Conservation (phyloP, 257 asterid genomes). For the Lantana camara region DNA sequence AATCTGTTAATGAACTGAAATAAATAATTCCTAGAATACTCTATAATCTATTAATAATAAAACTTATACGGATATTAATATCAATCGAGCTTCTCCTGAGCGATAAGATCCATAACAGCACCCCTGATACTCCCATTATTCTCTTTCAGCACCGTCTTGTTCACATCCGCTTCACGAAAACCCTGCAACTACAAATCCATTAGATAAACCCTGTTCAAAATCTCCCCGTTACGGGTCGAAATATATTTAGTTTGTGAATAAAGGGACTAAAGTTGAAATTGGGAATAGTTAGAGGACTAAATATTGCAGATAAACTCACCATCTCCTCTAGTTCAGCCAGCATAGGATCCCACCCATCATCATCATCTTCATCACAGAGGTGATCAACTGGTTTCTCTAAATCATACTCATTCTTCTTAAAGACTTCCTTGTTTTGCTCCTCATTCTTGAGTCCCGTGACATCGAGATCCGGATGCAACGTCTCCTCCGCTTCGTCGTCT, state of each 20-base stretch:
- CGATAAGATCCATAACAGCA: constrained; percentile 78
- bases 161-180: constrained; percentile 53
- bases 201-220: no score
- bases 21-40: background rate
- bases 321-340: constrained; percentile 80
- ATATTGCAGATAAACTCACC: no score
- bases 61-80: no score
- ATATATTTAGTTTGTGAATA: no score
- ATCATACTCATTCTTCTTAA: constrained; percentile 70
- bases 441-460: constrained; percentile 79
- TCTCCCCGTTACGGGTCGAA: no score
- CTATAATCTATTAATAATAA: no score
- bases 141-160: constrained; percentile 75
- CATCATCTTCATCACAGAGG: constrained; percentile 65
- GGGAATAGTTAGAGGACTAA: no score
- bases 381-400: constrained; percentile 64
- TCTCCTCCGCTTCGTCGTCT: constrained; percentile 44
- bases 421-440: constrained; percentile 71
- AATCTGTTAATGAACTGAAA: no score
- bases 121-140: constrained; percentile 81
- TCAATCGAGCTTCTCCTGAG: constrained; percentile 35
- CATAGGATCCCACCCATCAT: constrained; percentile 74
- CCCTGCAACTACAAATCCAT: constrained; percentile 56
- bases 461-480: constrained; percentile 62
- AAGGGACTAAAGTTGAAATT: no score